A percentile compares a stretch with the other conserved stretches of the same genome.
Evolutionary conservation across 371 early-diverging fungal genomes (phyloP).

Genomic region (Lichtheimia hyalospora): DNA sequence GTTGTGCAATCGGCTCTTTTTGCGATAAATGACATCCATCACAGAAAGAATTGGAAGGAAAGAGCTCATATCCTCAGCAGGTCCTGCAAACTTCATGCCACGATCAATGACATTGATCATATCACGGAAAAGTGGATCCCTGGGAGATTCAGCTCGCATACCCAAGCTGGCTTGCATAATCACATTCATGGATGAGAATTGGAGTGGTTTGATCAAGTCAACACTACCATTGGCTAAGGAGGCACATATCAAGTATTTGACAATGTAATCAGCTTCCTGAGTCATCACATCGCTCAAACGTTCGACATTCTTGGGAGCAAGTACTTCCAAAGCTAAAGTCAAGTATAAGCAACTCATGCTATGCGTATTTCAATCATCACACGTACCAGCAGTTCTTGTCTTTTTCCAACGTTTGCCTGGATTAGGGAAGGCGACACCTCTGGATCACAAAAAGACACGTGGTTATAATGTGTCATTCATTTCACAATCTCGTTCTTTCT

Average conservation of each 20-base stretch:
- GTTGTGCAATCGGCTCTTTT: constrained; percentile 4
- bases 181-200: constrained; percentile 15
- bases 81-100: constrained; percentile 12
- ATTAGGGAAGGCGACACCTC: constrained; percentile 17
- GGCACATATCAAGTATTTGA: constrained; percentile 5
- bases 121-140: constrained; percentile 14
- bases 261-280: constrained; percentile 8
- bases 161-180: constrained; percentile 10
- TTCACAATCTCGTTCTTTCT: too few species aligned
- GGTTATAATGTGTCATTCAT: too few species aligned
- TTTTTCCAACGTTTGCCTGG: constrained; percentile 15
- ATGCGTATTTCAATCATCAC: neutral
- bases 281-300: constrained; percentile 6
- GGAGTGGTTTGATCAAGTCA: constrained; percentile 10
- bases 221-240: constrained; percentile 2
- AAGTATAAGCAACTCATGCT: neutral
- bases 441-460: neutral
- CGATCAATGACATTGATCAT: constrained; percentile 9
- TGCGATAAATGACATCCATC: constrained; percentile 9
- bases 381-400: constrained; percentile 13
- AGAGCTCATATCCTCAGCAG: constrained; percentile 15
- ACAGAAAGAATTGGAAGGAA: constrained; percentile 17
- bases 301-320: constrained; percentile 17
- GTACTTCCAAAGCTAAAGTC: constrained; percentile 9
- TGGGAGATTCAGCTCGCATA: constrained; percentile 10